A percentile compares a stretch with the other conserved stretches of the same genome.
phyloP scores from a whole-genome alignment of 2,329 filamentous ascomycete species.

The Lojkania enalia region DNA sequence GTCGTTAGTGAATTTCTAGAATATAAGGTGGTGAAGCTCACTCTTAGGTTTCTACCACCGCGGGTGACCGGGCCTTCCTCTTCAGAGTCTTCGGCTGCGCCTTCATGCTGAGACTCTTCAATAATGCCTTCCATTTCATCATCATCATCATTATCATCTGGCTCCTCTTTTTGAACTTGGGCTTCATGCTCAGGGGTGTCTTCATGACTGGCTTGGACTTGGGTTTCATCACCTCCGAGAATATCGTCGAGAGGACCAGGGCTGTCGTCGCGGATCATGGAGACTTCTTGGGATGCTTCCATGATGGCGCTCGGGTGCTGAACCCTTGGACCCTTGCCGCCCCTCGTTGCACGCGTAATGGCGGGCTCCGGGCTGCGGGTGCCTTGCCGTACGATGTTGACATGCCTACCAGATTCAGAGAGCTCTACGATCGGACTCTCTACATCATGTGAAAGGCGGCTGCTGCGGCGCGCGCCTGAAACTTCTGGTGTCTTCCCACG shows the following conservation, averaged over 20 bases:
- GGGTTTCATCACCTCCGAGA: slow-evolving; percentile 41
- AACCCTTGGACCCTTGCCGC: slow-evolving; percentile 53
- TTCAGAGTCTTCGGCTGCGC: slow-evolving; percentile 49
- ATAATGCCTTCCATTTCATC: slow-evolving; percentile 44
- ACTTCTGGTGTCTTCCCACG: slow-evolving; percentile 45
- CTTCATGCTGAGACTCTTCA: slow-evolving; percentile 48
- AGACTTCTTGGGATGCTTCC: slow-evolving; percentile 58
- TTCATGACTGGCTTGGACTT: slow-evolving; percentile 40
- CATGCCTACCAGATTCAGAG: slow-evolving; percentile 62
- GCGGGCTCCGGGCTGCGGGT: slow-evolving; percentile 55
- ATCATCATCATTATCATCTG: slow-evolving; percentile 30
- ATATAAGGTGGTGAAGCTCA: slow-evolving; percentile 11
- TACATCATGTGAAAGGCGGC: slow-evolving; percentile 61
- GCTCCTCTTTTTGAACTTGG: slow-evolving; percentile 36
- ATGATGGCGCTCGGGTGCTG: slow-evolving; percentile 54
- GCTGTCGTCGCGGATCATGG: slow-evolving; percentile 38
- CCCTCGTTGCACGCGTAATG: slow-evolving; percentile 48
- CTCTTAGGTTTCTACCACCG: slow-evolving; percentile 46
- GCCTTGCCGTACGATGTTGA: slow-evolving; percentile 56
- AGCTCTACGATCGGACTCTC: slow-evolving; percentile 60
- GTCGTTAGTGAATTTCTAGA: slow-evolving; percentile 17
- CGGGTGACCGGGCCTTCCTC: slow-evolving; percentile 60
- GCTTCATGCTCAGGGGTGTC: slow-evolving; percentile 36
- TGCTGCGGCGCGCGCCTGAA: slow-evolving; percentile 55
- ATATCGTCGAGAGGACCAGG: slow-evolving; percentile 37